These are phyloP conservation scores for Prasinococcaceae sp. DNA, from an alignment of 139 green algal species.

Conservation along the genomic window DNA sequence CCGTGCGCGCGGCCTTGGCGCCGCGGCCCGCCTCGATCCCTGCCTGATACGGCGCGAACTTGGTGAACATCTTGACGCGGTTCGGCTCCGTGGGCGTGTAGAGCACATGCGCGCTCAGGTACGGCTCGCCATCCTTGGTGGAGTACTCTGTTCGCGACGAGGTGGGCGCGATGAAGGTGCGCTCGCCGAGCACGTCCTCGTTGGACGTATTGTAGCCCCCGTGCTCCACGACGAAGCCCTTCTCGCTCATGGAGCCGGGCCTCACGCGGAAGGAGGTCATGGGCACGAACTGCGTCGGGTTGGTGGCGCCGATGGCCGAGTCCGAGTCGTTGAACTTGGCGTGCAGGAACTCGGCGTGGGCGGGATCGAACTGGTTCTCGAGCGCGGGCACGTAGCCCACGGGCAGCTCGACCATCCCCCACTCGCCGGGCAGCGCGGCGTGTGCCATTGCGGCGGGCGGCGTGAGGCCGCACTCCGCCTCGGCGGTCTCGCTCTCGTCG, in stretches of 20 bases:
- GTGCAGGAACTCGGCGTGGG: conserved; percentile 13
- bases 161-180: conserved; percentile 11
- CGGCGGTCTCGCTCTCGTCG: not conserved
- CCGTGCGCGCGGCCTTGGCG: not conserved
- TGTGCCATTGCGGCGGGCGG: not conserved
- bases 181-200: not conserved
- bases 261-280: conserved; percentile 6
- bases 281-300: conserved; percentile 1
- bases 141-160: conserved; percentile 5
- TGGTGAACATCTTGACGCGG: conserved; percentile 7
- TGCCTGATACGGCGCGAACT: conserved; percentile 12
- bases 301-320: no score
- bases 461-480: not conserved
- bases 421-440: conserved; percentile 2
- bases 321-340: conserved; percentile 4
- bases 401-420: conserved; percentile 13
- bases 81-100: conserved; percentile 10
- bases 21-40: conserved; percentile 1
- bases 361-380: conserved; percentile 12
- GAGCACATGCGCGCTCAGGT: conserved; percentile 7
- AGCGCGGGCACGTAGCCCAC: conserved; percentile 10
- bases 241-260: not conserved
- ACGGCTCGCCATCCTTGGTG: not conserved
- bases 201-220: conserved; percentile 10
- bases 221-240: conserved; percentile 10